phyloP scores from a whole-genome alignment of 75 land plant genomes.

The Adiantum capillusveneris region DNA sequence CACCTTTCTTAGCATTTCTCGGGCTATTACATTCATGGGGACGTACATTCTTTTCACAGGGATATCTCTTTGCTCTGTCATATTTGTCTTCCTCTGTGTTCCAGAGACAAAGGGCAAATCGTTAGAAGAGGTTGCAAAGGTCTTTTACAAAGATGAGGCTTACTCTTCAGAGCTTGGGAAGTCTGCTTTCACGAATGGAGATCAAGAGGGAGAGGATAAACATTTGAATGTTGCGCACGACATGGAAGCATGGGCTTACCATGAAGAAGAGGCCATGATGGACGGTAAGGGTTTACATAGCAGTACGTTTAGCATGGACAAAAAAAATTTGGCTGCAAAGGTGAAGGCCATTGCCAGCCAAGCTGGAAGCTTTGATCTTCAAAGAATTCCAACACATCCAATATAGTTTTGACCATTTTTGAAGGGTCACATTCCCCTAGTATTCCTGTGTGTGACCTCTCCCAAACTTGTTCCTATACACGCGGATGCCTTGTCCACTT shows the following conservation, averaged over 20 bases:
- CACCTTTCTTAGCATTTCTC: slow-evolving; percentile 9
- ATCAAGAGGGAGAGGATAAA: background rate
- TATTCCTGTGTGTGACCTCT: no score
- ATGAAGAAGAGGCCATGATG: background rate
- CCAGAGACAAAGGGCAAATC: slow-evolving; percentile 17
- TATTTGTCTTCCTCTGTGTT: slow-evolving; percentile 8
- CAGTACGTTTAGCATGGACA: background rate
- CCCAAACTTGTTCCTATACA: no score
- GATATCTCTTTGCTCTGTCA: background rate
- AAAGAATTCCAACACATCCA: no score
- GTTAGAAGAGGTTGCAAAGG: slow-evolving; percentile 8
- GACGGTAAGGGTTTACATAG: background rate
- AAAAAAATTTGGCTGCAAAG: background rate
- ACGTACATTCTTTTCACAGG: slow-evolving; percentile 3
- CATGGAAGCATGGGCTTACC: background rate
- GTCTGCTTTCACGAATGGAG: background rate
- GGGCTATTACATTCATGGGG: slow-evolving; percentile 9
- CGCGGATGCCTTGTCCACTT: no score
- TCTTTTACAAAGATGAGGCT: background rate
- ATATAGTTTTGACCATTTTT: no score
- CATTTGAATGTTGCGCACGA: background rate
- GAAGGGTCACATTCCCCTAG: no score
- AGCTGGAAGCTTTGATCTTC: no score
- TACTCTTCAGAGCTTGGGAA: background rate
- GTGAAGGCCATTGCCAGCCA: slow-evolving; percentile 2